These are phyloP conservation scores for Colletotrichum brevisporum DNA, from an alignment of 2,329 filamentous ascomycete species.

Conservation along the genomic window DNA sequence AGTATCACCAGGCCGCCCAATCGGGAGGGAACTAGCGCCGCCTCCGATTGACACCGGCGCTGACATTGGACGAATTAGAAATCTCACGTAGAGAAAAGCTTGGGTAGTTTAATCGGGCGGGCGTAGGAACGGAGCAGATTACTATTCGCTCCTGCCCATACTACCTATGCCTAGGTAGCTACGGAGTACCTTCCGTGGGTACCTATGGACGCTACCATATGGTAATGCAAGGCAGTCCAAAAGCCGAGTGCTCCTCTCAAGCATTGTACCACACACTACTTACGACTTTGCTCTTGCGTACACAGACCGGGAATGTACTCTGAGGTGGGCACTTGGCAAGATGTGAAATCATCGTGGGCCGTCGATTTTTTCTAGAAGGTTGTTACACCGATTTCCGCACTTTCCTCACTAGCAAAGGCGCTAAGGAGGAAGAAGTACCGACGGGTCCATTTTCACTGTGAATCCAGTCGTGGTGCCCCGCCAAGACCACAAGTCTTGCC, in stretches of 20 bases:
- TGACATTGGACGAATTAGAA: slow-evolving; percentile 36
- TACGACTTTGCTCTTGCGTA: not conserved
- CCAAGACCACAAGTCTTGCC: no score
- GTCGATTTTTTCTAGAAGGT: slow-evolving; percentile 35
- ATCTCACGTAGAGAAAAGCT: slow-evolving; percentile 33
- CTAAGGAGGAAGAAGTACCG: not conserved
- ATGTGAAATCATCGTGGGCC: slow-evolving; percentile 30
- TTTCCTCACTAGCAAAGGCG: not conserved
- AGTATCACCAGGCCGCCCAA: not conserved
- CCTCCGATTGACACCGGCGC: slow-evolving; percentile 24
- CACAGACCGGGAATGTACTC: no score
- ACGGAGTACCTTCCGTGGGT: no score
- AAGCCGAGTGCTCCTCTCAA: not conserved
- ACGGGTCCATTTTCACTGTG: slow-evolving; percentile 3
- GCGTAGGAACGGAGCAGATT: no score
- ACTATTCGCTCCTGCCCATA: not conserved
- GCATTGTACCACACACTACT: not conserved
- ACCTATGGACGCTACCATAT: no score
- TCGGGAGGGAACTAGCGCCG: slow-evolving; percentile 7
- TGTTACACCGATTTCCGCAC: not conserved
- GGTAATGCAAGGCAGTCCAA: not conserved
- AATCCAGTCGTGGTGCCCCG: no score
- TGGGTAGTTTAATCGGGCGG: slow-evolving; percentile 25
- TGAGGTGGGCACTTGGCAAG: not conserved
- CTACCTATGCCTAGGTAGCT: no score